Base-by-base conservation (phyloP, 257 asterid genomes). In the Fraxinus cuspidata region DNA sequence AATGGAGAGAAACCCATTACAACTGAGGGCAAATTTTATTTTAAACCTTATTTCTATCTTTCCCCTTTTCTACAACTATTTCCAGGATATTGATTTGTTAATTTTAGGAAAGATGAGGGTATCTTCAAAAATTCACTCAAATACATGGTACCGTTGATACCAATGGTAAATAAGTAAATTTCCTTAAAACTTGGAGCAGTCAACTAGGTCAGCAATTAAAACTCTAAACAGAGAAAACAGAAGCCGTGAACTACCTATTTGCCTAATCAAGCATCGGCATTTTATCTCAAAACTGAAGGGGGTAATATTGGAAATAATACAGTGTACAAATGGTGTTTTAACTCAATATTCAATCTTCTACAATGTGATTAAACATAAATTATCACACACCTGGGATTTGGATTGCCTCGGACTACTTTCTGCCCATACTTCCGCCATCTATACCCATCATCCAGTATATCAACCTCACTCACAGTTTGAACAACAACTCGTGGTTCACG, bases 401-500 rank as follows among this genome's bases (percentile, higher is more conserved):
- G 99, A 86, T 95, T 95, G 79, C 98, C 99, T 56, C 98, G 89
- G 81, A 95, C 99, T 56, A 95, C 98, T 82, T 95, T 95, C 87
- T 95, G 99, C 70, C 99, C 99, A 42, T 95, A 95, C 83, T 95
- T 95, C 71, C 99, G 96, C 99, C 99, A 95, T 70, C 97, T 84
- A 81, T 95, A 95, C 44, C 98, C 99, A 83, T 93, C 99, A 80
- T 95, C 99, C 82, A 95, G 82, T 85, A 95, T 91, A 88, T 95
- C 99, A 78, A 95, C 97, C 94, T 95, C 99, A 73, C 98, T 95
- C 82, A 93, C 85, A 70, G 99, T 95, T 85, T 95, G 99, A 79
- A 95, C 99, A 75, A 95, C 99, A 44, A 95, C 96, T 34, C 99
- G 89, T 44, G 99, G 99, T 82, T 95, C 98, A n/a, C 99, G 96